phyloP scores from a whole-genome alignment of 2,329 filamentous ascomycete genomes.

The Lasiodiplodia hormozganensis region DNA sequence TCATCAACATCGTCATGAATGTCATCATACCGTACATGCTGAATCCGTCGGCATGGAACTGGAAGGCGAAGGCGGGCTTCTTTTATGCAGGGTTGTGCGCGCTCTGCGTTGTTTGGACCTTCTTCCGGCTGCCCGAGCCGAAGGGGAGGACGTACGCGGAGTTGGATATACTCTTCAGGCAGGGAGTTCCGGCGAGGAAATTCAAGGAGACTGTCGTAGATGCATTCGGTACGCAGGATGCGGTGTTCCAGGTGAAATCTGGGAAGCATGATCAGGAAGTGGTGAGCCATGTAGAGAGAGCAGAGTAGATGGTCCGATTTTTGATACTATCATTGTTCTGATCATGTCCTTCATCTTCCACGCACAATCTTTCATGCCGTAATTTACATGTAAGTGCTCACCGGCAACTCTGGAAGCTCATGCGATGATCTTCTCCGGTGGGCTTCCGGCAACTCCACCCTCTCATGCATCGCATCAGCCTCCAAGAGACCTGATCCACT shows the following conservation, averaged over 20 bases:
- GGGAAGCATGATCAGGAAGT: not conserved
- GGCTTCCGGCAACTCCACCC: not conserved
- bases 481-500: not conserved
- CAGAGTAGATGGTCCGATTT: too few species aligned
- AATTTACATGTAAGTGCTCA: too few species aligned
- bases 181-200: slow-evolving; percentile 40
- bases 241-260: not conserved
- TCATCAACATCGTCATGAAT: slow-evolving; percentile 79
- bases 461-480: not conserved
- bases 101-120: slow-evolving; percentile 78
- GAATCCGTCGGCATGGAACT: slow-evolving; percentile 81
- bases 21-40: slow-evolving; percentile 88
- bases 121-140: slow-evolving; percentile 81
- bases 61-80: slow-evolving; percentile 85
- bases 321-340: too few species aligned
- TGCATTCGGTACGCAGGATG: not conserved
- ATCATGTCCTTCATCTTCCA: too few species aligned
- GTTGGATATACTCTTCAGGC: slow-evolving; percentile 80
- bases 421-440: too few species aligned
- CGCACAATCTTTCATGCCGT: too few species aligned
- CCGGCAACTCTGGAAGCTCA: too few species aligned
- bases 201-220: slow-evolving; percentile 12
- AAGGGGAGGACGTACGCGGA: slow-evolving; percentile 81
- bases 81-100: slow-evolving; percentile 86
- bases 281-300: too few species aligned